Evolutionary conservation across 805 yeast genomes (phyloP).

Genomic region (Kluyveromyces lactis): DNA sequence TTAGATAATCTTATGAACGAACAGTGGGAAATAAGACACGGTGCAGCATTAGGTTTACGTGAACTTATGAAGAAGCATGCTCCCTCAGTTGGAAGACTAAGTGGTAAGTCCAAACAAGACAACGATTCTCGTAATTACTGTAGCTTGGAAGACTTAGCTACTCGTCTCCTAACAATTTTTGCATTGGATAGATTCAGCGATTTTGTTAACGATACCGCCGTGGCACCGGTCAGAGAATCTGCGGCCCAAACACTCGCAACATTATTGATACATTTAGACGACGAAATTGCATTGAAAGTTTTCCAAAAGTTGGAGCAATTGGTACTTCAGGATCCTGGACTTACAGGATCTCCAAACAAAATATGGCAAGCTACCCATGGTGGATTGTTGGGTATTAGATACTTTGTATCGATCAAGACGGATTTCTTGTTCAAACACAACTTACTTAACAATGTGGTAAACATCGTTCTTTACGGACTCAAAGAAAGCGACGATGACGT

Average conservation of each 20-base stretch:
- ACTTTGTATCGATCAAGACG: conserved; percentile 82
- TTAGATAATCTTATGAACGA: conserved; percentile 75
- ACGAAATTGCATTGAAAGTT: conserved; percentile 47
- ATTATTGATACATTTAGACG: conserved; percentile 58
- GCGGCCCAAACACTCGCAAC: conserved; percentile 95
- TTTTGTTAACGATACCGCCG: conserved; percentile 93
- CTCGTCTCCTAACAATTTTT: conserved; percentile 75
- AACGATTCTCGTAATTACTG: conserved; percentile 57
- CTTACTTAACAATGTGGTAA: conserved; percentile 60
- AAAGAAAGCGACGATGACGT: conserved; percentile 85
- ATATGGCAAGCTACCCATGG: conserved; percentile 99
- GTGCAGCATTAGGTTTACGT: conserved; percentile 85
- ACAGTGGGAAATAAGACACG: conserved; percentile 92
- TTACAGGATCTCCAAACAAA: conserved; percentile 33
- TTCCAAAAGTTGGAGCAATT: conserved; percentile 60
- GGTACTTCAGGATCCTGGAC: conserved; percentile 50
- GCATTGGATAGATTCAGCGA: conserved; percentile 95
- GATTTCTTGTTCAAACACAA: conserved; percentile 56
- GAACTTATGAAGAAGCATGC: conserved; percentile 74
- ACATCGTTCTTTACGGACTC: conserved; percentile 82
- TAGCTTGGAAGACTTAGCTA: conserved; percentile 81
- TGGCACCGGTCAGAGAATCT: conserved; percentile 96
- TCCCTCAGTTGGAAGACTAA: conserved; percentile 71
- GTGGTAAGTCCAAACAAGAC: conserved; percentile 49
- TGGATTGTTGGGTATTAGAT: conserved; percentile 87